Percentiles rank a stretch among this genome's conserved stretches.
Conservation (phyloP, 1,139 yeast species). For the Suhomyces wounanorum region DNA sequence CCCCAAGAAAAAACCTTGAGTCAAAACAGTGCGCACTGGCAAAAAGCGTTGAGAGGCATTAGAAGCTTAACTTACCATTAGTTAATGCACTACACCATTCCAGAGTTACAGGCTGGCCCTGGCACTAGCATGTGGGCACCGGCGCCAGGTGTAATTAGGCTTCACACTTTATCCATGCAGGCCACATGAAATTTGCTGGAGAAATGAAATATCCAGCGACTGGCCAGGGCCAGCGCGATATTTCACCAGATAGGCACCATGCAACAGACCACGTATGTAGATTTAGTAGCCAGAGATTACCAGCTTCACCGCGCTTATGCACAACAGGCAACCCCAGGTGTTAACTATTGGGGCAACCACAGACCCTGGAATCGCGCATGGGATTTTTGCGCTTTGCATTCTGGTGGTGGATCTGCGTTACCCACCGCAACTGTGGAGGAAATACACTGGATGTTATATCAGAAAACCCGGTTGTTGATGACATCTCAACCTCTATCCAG, state of each 20-base stretch:
- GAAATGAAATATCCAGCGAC: neutral
- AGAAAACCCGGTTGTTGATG: neutral
- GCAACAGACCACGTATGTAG: neutral
- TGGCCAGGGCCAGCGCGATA: neutral
- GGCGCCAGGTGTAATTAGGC: neutral
- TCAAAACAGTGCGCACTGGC: neutral
- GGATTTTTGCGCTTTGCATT: neutral
- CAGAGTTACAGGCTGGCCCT: neutral
- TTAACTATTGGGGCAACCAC: neutral
- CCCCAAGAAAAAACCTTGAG: constrained; percentile 1
- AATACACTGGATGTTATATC: too few relatives aligned
- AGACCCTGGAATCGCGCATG: constrained; percentile 3
- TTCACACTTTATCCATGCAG: neutral
- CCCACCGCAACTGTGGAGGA: neutral
- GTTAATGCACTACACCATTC: neutral
- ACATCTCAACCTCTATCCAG: neutral
- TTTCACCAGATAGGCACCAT: neutral
- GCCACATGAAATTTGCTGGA: neutral
- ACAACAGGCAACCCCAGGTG: neutral
- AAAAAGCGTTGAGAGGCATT: neutral
- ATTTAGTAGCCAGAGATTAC: neutral
- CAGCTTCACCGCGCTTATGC: constrained; percentile 1
- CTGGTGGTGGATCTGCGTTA: neutral
- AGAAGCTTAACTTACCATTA: neutral
- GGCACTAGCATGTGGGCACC: neutral